Conservation (phyloP, 2,329 filamentous ascomycete genomes). For the Mollisia scopiformis region DNA sequence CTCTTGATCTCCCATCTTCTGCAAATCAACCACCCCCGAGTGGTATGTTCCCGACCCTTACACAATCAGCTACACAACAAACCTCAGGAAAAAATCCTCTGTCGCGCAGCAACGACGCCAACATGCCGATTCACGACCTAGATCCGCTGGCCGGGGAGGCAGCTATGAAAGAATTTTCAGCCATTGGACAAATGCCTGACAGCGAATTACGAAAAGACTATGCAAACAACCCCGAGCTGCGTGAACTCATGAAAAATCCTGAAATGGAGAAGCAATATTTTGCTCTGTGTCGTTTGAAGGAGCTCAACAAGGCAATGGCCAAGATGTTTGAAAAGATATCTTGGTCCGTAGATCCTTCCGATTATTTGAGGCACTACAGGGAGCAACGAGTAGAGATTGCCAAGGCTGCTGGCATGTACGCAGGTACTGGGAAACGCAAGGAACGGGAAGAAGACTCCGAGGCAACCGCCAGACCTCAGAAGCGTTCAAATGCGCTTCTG, state of each 20-base stretch:
- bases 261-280: slow-evolving; percentile 28
- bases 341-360: slow-evolving; percentile 9
- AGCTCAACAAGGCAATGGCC: slow-evolving; percentile 33
- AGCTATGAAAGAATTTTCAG: background rate
- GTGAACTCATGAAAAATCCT: slow-evolving; percentile 21
- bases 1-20: slow-evolving; percentile 12
- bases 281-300: slow-evolving; percentile 32
- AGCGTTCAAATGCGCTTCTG: background rate
- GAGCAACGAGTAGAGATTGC: slow-evolving; percentile 19
- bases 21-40: slow-evolving; percentile 20
- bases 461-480: background rate
- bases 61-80: background rate
- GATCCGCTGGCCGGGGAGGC: background rate
- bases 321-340: slow-evolving; percentile 24
- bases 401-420: background rate
- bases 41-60: slow-evolving; percentile 21
- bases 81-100: background rate
- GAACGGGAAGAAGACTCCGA: background rate
- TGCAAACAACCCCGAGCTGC: slow-evolving; percentile 22
- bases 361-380: slow-evolving; percentile 16
- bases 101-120: background rate
- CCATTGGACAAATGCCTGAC: slow-evolving; percentile 18
- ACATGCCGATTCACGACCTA: background rate
- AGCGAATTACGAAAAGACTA: slow-evolving; percentile 21
- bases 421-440: slow-evolving; percentile 4